Conservation (phyloP, 805 yeast species). For the Candida nonsorbophila region DNA sequence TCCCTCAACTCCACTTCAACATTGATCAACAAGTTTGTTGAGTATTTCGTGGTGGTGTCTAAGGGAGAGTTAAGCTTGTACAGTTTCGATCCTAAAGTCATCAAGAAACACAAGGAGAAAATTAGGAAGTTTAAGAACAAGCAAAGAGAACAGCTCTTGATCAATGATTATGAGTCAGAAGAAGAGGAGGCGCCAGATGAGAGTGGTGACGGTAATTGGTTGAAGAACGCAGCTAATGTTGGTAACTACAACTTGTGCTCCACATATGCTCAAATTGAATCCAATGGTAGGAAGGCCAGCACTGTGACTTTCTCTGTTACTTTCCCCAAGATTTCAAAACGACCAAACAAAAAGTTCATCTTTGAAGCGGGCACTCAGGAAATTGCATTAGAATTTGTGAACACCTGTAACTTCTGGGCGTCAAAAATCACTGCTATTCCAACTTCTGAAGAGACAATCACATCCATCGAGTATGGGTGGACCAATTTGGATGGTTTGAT, state of each 20-base stretch:
- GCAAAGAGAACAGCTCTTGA: conserved; percentile 8
- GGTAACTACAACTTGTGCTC: conserved; percentile 50
- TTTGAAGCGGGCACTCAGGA: conserved; percentile 65
- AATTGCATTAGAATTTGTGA: conserved; percentile 63
- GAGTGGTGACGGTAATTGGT: conserved; percentile 66
- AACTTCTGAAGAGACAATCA: conserved; percentile 56
- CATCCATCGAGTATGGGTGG: conserved; percentile 87
- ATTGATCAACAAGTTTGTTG: conserved; percentile 28
- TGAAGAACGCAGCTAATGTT: conserved; percentile 53
- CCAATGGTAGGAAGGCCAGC: conserved; percentile 9
- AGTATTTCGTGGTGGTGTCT: conserved; percentile 61
- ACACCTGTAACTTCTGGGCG: conserved; percentile 88
- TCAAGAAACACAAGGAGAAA: conserved; percentile 35
- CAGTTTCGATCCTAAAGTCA: conserved; percentile 43
- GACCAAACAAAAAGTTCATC: conserved; percentile 38
- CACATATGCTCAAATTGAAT: conserved; percentile 41
- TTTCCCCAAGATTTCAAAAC: conserved; percentile 42
- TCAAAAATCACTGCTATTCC: conserved; percentile 81
- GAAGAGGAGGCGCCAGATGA: conserved; percentile 15
- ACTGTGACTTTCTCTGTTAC: conserved; percentile 46
- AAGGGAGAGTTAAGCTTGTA: conserved; percentile 60
- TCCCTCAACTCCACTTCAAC: conserved; percentile 3
- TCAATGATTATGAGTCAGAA: conserved; percentile 7
- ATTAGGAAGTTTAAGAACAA: conserved; percentile 15
- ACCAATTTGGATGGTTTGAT: conserved; percentile 32